Percentiles rank a stretch among this genome's conserved stretches.
phyloP scores from a whole-genome alignment of 75 land plant species.

The Cupressus sempervirens region DNA sequence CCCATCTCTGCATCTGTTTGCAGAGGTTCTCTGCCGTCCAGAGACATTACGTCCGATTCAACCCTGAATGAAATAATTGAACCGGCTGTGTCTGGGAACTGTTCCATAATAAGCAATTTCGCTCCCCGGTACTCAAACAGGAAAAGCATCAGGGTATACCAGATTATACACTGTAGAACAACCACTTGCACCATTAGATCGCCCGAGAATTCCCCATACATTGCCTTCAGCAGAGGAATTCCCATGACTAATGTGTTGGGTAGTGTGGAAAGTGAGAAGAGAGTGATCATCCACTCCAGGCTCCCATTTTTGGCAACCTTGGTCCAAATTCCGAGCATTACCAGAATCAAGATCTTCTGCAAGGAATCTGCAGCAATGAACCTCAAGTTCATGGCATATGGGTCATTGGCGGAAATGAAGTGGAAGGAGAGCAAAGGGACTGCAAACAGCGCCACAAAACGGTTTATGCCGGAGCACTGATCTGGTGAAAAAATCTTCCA shows the following conservation, averaged over 20 bases:
- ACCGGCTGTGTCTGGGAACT: slow-evolving; percentile 87
- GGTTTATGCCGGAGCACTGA: slow-evolving; percentile 94
- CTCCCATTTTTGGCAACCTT: slow-evolving; percentile 40
- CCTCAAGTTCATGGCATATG: slow-evolving; percentile 75
- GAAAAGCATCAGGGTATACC: slow-evolving; percentile 93
- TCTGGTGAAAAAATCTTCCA: slow-evolving; percentile 83
- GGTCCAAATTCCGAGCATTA: slow-evolving; percentile 54
- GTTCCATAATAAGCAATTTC: slow-evolving; percentile 67
- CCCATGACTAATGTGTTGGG: slow-evolving; percentile 99
- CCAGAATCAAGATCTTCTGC: slow-evolving; percentile 61
- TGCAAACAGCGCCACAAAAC: slow-evolving; percentile 93
- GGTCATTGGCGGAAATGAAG: slow-evolving; percentile 88
- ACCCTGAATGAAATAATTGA: slow-evolving; percentile 81
- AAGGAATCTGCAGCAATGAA: slow-evolving; percentile 87
- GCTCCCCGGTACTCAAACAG: slow-evolving; percentile 92
- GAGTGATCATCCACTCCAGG: slow-evolving; percentile 90
- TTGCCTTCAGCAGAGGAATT: slow-evolving; percentile 80
- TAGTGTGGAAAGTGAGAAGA: slow-evolving; percentile 77
- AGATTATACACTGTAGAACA: slow-evolving; percentile 85
- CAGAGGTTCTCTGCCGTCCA: slow-evolving; percentile 72
- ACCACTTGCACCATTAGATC: slow-evolving; percentile 83
- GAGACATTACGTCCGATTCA: slow-evolving; percentile 81
- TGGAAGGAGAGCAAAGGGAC: slow-evolving; percentile 94
- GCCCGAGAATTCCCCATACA: slow-evolving; percentile 76
- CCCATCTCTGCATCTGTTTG: slow-evolving; percentile 84